A percentile compares a stretch with the other conserved stretches of the same genome.
Conservation (phyloP, 805 yeast species). For the Candida gorgasii region DNA sequence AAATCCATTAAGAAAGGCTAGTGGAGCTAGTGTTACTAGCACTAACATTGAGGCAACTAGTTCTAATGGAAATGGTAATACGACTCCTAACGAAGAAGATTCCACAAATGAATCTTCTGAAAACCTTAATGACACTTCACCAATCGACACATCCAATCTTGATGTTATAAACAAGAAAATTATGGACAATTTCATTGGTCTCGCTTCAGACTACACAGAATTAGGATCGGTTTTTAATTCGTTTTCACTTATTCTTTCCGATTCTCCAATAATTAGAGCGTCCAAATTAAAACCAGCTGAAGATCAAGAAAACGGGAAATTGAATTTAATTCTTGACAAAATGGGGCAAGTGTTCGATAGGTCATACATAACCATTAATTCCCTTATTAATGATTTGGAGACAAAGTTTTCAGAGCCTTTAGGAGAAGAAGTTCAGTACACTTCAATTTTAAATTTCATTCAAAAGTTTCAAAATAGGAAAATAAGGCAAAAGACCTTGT, state of each 20-base stretch:
- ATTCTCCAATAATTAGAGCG: slow-evolving; percentile 25
- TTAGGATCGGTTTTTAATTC: slow-evolving; percentile 62
- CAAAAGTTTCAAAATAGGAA: slow-evolving; percentile 54
- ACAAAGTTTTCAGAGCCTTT: slow-evolving; percentile 67
- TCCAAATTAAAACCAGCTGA: slow-evolving; percentile 25
- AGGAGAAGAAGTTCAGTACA: slow-evolving; percentile 69
- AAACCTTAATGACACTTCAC: slow-evolving; percentile 4
- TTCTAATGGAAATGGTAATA: background rate
- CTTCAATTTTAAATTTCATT: slow-evolving; percentile 57
- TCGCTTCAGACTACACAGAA: slow-evolving; percentile 68
- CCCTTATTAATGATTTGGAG: slow-evolving; percentile 53
- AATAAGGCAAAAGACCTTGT: slow-evolving; percentile 29
- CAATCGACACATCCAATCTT: slow-evolving; percentile 41
- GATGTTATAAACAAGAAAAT: slow-evolving; percentile 60
- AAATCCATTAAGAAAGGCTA: slow-evolving; percentile 15
- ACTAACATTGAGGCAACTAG: background rate
- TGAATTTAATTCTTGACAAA: slow-evolving; percentile 56
- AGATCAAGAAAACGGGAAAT: slow-evolving; percentile 28
- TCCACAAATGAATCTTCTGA: slow-evolving; percentile 9
- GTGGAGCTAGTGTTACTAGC: background rate
- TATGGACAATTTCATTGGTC: slow-evolving; percentile 54
- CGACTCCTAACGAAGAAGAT: background rate
- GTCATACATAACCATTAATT: slow-evolving; percentile 52
- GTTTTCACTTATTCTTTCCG: slow-evolving; percentile 51
- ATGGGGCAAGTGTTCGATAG: slow-evolving; percentile 87